Conservation (phyloP, 768 basidiomycete genomes). For the Trametes elegans region DNA sequence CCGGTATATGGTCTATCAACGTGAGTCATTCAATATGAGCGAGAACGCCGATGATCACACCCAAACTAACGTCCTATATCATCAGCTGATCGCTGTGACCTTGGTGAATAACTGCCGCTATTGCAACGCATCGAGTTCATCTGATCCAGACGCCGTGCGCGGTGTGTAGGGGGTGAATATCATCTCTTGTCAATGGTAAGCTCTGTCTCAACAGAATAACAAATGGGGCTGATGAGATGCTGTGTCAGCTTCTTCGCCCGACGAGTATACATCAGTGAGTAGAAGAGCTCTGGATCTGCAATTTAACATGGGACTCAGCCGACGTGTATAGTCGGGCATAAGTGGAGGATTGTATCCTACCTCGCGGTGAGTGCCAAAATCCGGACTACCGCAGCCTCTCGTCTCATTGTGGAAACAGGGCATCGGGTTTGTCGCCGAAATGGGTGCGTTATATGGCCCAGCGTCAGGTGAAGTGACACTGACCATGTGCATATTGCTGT, state of each 20-base stretch:
- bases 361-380: too few species aligned
- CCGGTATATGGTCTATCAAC: constrained; percentile 2
- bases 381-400: too few species aligned
- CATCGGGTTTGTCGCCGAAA: too few species aligned
- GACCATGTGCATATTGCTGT: too few species aligned
- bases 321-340: background rate
- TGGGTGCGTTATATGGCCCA: too few species aligned
- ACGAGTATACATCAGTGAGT: background rate
- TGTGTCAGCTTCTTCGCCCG: background rate
- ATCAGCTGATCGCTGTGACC: background rate
- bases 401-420: too few species aligned
- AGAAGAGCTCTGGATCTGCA: background rate
- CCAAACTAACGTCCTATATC: too few species aligned
- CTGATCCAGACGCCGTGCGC: background rate
- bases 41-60: too few species aligned
- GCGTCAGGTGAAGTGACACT: too few species aligned
- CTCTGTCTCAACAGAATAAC: background rate
- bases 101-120: background rate
- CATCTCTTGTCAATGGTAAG: background rate
- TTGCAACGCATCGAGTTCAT: too few species aligned
- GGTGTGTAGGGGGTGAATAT: background rate
- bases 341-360: background rate
- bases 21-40: too few species aligned
- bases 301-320: background rate
- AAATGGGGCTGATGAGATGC: background rate